Evolutionary conservation across 441 rosid species (phyloP).

Genomic region (Theobroma grandiflorum): DNA sequence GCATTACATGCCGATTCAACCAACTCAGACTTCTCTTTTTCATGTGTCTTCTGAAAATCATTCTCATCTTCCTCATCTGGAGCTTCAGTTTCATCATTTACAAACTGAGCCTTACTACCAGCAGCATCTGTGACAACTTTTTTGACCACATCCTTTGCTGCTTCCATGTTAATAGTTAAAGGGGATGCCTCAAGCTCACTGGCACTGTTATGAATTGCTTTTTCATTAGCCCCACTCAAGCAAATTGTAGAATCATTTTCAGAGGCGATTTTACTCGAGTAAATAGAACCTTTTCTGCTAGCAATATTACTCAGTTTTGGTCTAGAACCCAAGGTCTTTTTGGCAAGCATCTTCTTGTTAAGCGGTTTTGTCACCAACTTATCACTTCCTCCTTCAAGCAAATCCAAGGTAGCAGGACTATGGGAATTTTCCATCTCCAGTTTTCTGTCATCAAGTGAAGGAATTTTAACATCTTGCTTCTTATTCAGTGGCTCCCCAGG

Average conservation of each 20-base stretch:
- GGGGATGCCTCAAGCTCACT: conserved; percentile 40
- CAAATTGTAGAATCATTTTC: conserved; percentile 36
- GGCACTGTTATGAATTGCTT: conserved; percentile 29
- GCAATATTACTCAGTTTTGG: conserved; percentile 45
- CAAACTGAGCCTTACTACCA: conserved; percentile 23
- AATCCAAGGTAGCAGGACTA: conserved; percentile 32
- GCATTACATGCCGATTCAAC: conserved; percentile 33
- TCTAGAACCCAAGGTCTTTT: conserved; percentile 65
- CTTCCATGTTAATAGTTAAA: conserved; percentile 38
- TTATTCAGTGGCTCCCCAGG: conserved; percentile 28
- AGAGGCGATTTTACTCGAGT: conserved; percentile 46
- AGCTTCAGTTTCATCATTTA: conserved; percentile 64
- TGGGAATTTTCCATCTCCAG: conserved; percentile 36
- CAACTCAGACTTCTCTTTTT: conserved; percentile 38
- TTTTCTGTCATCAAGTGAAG: conserved; percentile 31
- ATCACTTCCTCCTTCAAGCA: conserved; percentile 38
- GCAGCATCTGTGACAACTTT: conserved; percentile 22
- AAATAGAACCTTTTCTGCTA: conserved; percentile 69
- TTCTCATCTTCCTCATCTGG: conserved; percentile 52
- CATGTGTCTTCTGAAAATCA: conserved; percentile 31
- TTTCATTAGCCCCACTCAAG: conserved; percentile 36
- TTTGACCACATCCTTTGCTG: conserved; percentile 32
- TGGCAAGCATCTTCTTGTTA: conserved; percentile 56
- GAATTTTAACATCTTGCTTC: conserved; percentile 33
- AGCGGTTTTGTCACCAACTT: conserved; percentile 37